These are phyloP conservation scores for Serendipita vermifera DNA, from an alignment of 768 basidiomycete genomes.

Conservation along the genomic window DNA sequence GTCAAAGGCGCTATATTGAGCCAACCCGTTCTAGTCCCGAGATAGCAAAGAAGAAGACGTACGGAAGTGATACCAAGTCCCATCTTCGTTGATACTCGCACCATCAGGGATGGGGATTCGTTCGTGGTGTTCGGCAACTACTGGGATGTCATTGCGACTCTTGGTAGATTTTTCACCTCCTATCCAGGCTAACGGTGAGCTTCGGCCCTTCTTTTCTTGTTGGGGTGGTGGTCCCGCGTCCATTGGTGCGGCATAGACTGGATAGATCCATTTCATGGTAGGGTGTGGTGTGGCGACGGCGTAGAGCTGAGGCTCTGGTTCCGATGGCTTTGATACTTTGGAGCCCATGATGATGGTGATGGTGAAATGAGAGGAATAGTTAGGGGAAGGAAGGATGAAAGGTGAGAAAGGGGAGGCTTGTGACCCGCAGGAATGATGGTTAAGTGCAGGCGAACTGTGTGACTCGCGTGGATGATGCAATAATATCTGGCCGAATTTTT, in stretches of 20 bases:
- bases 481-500: too few relatives aligned
- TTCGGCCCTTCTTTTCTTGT: constrained; percentile 4
- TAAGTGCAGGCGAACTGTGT: background rate
- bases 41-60: background rate
- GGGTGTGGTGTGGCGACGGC: constrained; percentile 1
- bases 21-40: too few relatives aligned
- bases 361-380: background rate
- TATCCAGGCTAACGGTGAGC: background rate
- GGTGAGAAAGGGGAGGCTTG: background rate
- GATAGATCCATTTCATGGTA: constrained; percentile 2
- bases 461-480: too few relatives aligned
- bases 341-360: background rate
- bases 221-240: background rate
- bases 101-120: background rate
- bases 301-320: constrained; percentile 1
- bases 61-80: constrained; percentile 8
- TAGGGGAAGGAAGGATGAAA: background rate
- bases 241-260: constrained; percentile 1
- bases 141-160: background rate
- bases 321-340: background rate
- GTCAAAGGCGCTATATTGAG: too few relatives aligned
- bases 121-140: background rate
- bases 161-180: background rate
- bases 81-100: background rate
- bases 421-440: background rate